Base-by-base conservation (phyloP, 768 basidiomycete species). In the Leccinum broughii region DNA sequence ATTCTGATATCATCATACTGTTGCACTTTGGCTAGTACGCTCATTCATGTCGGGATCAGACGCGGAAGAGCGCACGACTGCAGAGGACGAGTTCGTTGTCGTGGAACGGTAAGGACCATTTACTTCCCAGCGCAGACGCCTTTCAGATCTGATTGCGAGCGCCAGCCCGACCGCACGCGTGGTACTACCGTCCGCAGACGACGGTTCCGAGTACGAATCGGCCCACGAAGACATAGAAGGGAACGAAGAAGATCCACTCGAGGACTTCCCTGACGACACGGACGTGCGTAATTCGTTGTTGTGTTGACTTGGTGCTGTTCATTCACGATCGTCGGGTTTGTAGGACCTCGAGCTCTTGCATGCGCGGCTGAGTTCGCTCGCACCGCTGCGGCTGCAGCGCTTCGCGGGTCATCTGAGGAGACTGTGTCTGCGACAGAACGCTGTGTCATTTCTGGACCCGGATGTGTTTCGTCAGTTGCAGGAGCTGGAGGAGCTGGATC, bases 281-380 rank as follows among this genome's bases (percentile, higher is more conserved):
- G 87, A 93, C 74, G 94, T 92, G 66, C 64, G 85, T 72, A 41
- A 44, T 28, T 41, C 28, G 32, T 14, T 20, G 4, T 22, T 52
- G 9, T 48, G n/a, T 49, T 8, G 14, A 17, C 24, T 13, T 22
- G 8, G 39, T 30, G 22, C 22, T 54, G n/a, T 62, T 26, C 22
- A 7, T 14, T 49, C 55, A 57, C 51, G 32, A 56, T 41, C 48
- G 4, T 48, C 20, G 7, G 48, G 51, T 0, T 28, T 46, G 4
- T 59, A 96, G 95, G 93, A 96, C 65, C 79, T 97, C 37, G 92
- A 95, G 63, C 84, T 97, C 35, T 80, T 93, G 7, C 93, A 96
- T 72, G 80, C 87, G 3, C 86, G 90, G 30, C 82, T 97, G 53
- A 81, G 81, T 55, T 86, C 89, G 15, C 80, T 93, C 1, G 78